Conservation (phyloP, 345 rosid species). For the Nasturtium officinale region DNA sequence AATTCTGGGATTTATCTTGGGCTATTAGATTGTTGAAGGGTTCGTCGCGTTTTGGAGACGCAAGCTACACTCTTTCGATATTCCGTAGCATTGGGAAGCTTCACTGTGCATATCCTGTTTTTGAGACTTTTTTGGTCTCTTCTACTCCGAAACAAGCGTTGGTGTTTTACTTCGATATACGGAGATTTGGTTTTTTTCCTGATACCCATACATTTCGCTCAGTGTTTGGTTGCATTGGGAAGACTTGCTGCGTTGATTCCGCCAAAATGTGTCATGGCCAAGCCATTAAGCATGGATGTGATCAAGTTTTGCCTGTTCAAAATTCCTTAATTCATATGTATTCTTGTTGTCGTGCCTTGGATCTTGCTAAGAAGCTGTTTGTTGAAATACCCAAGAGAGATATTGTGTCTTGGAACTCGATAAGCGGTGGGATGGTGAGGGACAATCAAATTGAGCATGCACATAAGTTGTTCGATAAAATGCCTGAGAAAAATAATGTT, state of each 20-base stretch:
- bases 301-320: slow-evolving; percentile 52
- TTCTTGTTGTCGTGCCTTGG: slow-evolving; percentile 45
- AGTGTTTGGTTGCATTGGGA: slow-evolving; percentile 53
- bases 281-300: slow-evolving; percentile 57
- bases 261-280: slow-evolving; percentile 63
- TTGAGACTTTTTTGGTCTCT: slow-evolving; percentile 53
- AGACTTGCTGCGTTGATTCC: slow-evolving; percentile 44
- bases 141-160: slow-evolving; percentile 48
- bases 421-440: slow-evolving; percentile 38
- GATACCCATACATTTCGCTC: slow-evolving; percentile 65
- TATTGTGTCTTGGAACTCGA: slow-evolving; percentile 62
- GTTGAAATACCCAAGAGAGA: slow-evolving; percentile 56
- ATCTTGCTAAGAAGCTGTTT: slow-evolving; percentile 52
- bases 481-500: slow-evolving; percentile 51
- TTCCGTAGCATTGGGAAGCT: slow-evolving; percentile 51
- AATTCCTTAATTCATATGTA: slow-evolving; percentile 63
- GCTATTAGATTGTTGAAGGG: slow-evolving; percentile 52
- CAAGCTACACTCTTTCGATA: slow-evolving; percentile 48
- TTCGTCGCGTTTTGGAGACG: slow-evolving; percentile 50
- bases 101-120: slow-evolving; percentile 50
- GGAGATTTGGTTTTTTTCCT: slow-evolving; percentile 54
- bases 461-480: slow-evolving; percentile 53
- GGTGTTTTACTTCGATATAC: slow-evolving; percentile 53
- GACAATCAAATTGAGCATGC: slow-evolving; percentile 47
- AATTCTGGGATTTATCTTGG: slow-evolving; percentile 52